Evolutionary conservation across 768 basidiomycete species (phyloP).

Genomic region (Suillus paluster): DNA sequence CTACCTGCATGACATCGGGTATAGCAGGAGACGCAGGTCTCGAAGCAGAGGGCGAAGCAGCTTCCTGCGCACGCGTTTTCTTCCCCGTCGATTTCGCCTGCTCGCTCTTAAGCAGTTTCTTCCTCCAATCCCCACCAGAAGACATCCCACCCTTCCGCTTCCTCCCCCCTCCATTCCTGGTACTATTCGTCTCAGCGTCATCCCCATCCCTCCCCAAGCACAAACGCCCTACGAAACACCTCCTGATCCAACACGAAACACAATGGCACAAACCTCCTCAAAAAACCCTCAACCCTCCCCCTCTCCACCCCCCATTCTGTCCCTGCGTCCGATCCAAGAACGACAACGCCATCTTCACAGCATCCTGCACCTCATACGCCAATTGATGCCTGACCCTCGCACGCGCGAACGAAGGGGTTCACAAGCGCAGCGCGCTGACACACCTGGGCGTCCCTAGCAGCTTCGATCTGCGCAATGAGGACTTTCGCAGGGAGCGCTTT

Average conservation of each 20-base stretch:
- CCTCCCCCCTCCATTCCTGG: conserved; percentile 40
- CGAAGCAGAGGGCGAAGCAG: conserved; percentile 59
- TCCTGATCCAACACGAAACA: conserved; percentile 77
- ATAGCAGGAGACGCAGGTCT: conserved; percentile 65
- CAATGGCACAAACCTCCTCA: conserved; percentile 76
- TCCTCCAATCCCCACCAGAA: conserved; percentile 67
- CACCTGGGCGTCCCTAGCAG: conserved; percentile 80
- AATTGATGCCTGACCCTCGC: conserved; percentile 79
- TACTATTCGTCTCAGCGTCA: conserved; percentile 41
- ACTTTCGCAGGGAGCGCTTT: conserved; percentile 75
- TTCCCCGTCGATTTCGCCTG: conserved; percentile 73
- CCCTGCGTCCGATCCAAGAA: conserved; percentile 89
- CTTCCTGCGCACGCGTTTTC: conserved; percentile 60
- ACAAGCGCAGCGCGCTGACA: conserved; percentile 67
- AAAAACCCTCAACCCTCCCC: conserved; percentile 79
- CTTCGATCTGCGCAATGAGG: conserved; percentile 85
- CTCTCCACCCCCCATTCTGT: conserved; percentile 74
- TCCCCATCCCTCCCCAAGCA: conserved; percentile 55
- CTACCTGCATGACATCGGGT: conserved; percentile 45
- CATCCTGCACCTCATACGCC: conserved; percentile 76
- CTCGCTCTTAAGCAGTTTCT: conserved; percentile 81
- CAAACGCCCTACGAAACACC: conserved; percentile 71
- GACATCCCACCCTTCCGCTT: conserved; percentile 44
- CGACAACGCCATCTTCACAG: conserved; percentile 85
- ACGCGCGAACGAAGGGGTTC: conserved; percentile 56